Evolutionary conservation across 208 protist species (phyloP).

Genomic region (Trypanosoma grayi): DNA sequence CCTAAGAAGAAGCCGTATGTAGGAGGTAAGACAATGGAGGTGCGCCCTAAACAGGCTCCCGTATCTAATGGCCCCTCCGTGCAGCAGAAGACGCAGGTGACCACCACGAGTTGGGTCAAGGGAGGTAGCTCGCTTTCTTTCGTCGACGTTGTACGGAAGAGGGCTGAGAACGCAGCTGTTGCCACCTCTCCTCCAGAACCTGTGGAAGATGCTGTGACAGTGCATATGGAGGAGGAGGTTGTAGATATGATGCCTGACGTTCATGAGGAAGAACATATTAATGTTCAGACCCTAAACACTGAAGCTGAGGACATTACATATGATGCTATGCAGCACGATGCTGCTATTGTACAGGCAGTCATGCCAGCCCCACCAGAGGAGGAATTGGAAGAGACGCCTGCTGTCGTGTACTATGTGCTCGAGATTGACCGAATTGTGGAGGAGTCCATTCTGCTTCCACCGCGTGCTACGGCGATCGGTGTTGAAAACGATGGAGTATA

Average conservation of each 20-base stretch:
- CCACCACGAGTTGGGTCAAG: constrained; percentile 50
- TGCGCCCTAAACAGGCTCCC: constrained; percentile 13
- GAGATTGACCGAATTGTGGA: constrained; percentile 60
- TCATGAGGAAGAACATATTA: constrained; percentile 15
- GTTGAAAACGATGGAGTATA: constrained; percentile 27
- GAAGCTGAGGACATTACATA: constrained; percentile 18
- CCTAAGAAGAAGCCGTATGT: constrained; percentile 15
- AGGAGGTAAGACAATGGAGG: constrained; percentile 10
- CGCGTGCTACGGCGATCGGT: constrained; percentile 26
- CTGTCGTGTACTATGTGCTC: constrained; percentile 54
- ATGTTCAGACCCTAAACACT: background rate
- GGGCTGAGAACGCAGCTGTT: constrained; percentile 15
- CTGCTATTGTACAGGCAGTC: constrained; percentile 23
- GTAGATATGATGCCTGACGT: constrained; percentile 16
- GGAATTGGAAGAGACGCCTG: constrained; percentile 22
- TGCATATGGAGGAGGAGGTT: constrained; percentile 19
- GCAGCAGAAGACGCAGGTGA: constrained; percentile 43
- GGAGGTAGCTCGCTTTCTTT: constrained; percentile 54
- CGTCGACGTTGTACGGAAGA: constrained; percentile 56
- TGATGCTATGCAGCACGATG: constrained; percentile 32
- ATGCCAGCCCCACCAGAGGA: constrained; percentile 15
- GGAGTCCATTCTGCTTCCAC: constrained; percentile 41
- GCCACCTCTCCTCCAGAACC: constrained; percentile 8
- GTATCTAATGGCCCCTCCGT: constrained; percentile 33
- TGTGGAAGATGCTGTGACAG: constrained; percentile 6